Evolutionary conservation across 257 asterid genomes (phyloP), one percentile per base, ranked within the genome.

Genomic region (Sherardia arvensis): DNA sequence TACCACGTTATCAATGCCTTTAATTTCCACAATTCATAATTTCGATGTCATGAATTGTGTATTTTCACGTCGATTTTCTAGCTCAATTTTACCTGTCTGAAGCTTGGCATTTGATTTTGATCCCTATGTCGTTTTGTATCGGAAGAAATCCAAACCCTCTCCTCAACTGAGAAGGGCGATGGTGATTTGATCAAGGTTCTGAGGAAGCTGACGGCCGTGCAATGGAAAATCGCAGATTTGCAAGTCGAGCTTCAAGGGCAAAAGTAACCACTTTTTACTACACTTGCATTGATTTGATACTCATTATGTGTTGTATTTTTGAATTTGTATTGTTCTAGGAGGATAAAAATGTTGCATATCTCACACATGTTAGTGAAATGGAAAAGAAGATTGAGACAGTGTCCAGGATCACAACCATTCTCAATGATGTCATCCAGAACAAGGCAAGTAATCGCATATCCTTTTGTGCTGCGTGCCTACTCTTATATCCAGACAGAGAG

Each of bases 171-270:
- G 62, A 85, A 87, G 71, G 85, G 91, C 65, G 99, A 84, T 67
- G 95, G n/a, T n/a, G n/a, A 90, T 69, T 85, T 93, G 87, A 75
- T 93, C 56, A 84, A 84, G 84, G 89, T 90, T 59, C 80, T 93
- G 79, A 75, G 94, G 79, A 97, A 93, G 76, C 76, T 93, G 69
- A 93, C 97, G 34, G 75, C 83, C 43, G 96, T 93, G 25, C 99
- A 93, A 64, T 81, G 96, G 59, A 93, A 90, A 78, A 90, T 87
- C 23, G 94, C 96, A 36, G 96, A 90, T 81, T 86, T 93, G 79
- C 99, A 90, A 85, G 97, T 93, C 51, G 97, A 93, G 74, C 97
- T 93, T 77, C 99, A 93, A 74, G 99, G 99, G 64, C 84, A 77
- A 93, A 93, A 97, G 97, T 93, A 57, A 71, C 47, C n/a, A n/a